Conservation (phyloP, 345 rosid species). For the Capsella bursapastoris region DNA sequence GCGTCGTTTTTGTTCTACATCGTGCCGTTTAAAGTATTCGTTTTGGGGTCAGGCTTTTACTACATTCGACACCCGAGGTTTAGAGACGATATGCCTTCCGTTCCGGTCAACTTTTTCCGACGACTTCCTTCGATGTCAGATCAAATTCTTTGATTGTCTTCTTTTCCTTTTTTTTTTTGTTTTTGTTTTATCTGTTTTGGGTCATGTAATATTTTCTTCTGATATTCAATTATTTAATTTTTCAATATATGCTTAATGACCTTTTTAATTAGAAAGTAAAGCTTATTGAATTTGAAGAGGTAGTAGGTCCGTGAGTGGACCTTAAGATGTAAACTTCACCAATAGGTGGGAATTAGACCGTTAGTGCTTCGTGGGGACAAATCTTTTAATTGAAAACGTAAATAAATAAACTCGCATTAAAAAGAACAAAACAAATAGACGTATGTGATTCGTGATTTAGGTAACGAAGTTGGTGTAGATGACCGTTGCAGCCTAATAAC, state of each 20-base stretch:
- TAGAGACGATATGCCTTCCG: slow-evolving; percentile 84
- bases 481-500: slow-evolving; percentile 38
- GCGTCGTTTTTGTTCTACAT: slow-evolving; percentile 73
- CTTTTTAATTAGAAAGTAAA: background rate
- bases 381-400: slow-evolving; percentile 11
- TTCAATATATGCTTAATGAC: background rate
- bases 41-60: slow-evolving; percentile 69
- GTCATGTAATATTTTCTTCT: slow-evolving; percentile 21
- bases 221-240: slow-evolving; percentile 24
- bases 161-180: background rate
- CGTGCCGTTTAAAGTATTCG: slow-evolving; percentile 69
- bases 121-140: slow-evolving; percentile 88
- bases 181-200: background rate
- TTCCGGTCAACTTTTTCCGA: slow-evolving; percentile 71
- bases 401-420: slow-evolving; percentile 16
- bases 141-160: slow-evolving; percentile 51
- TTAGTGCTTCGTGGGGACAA: slow-evolving; percentile 37
- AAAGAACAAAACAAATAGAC: background rate
- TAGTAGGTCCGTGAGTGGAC: slow-evolving; percentile 38
- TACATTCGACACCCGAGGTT: slow-evolving; percentile 88
- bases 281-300: slow-evolving; percentile 16
- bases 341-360: slow-evolving; percentile 37
- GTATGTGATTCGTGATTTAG: slow-evolving; percentile 26
- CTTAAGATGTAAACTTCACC: slow-evolving; percentile 25
- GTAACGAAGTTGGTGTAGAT: slow-evolving; percentile 31